Conservation (phyloP, 345 rosid species). For the Crucihimalaya himalaica region DNA sequence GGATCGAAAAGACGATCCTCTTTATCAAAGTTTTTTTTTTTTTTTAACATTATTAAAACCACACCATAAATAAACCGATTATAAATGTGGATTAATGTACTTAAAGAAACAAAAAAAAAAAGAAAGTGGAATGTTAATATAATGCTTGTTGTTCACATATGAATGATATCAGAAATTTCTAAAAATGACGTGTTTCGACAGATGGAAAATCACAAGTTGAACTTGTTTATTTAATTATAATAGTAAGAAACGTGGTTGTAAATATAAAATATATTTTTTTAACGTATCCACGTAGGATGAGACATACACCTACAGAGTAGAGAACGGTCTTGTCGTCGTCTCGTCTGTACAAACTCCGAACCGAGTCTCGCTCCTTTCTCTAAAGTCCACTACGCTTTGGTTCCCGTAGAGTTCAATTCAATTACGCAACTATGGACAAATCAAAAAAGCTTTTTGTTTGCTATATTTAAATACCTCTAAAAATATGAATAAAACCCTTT, state of each 20-base stretch:
- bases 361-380: slow-evolving; percentile 17
- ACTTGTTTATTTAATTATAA: no score
- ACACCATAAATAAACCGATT: neutral
- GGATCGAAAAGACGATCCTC: neutral
- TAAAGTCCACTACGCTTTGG: slow-evolving; percentile 20
- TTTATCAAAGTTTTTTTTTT: neutral
- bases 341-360: slow-evolving; percentile 25
- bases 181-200: neutral
- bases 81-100: neutral
- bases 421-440: neutral
- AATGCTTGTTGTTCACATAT: neutral
- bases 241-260: slow-evolving; percentile 16
- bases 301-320: neutral
- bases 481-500: slow-evolving; percentile 16
- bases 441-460: neutral
- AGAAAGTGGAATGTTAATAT: neutral
- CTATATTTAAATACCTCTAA: slow-evolving; percentile 36
- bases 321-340: slow-evolving; percentile 8
- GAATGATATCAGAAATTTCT: slow-evolving; percentile 12
- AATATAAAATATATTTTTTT: neutral
- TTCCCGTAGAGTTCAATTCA: neutral
- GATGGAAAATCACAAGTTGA: no score
- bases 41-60: neutral
- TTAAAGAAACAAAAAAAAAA: no score
- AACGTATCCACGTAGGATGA: slow-evolving; percentile 29